Conservation (phyloP, 2,329 filamentous ascomycete species). For the Xylariales sp. region DNA sequence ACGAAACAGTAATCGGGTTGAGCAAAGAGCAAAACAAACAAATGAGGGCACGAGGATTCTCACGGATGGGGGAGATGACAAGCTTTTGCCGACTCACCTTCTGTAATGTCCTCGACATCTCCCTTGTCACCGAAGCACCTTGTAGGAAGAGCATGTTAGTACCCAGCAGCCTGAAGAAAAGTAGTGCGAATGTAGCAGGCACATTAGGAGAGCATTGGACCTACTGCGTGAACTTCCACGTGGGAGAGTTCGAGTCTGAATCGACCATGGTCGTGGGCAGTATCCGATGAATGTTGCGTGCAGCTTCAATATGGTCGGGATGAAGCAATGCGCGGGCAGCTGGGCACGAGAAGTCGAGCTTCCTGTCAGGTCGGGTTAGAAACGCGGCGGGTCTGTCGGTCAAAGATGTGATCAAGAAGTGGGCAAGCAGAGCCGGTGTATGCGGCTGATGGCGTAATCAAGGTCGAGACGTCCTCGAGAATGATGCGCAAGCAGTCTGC, state of each 20-base stretch:
- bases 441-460: background rate
- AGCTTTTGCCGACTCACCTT: slow-evolving; percentile 58
- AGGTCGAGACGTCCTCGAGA: background rate
- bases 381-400: background rate
- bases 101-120: slow-evolving; percentile 97
- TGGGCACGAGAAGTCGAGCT: slow-evolving; percentile 7
- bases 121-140: slow-evolving; percentile 99
- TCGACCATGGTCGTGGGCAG: slow-evolving; percentile 79
- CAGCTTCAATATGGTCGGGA: too few relatives aligned
- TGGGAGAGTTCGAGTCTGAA: slow-evolving; percentile 88
- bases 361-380: background rate
- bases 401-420: too few relatives aligned
- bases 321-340: background rate
- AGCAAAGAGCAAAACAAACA: slow-evolving; percentile 12
- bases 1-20: too few relatives aligned
- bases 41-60: background rate
- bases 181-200: slow-evolving; percentile 9
- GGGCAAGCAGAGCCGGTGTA: background rate
- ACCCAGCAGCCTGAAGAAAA: background rate
- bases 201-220: slow-evolving; percentile 25
- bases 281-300: too few relatives aligned
- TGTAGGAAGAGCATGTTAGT: background rate
- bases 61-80: too few relatives aligned
- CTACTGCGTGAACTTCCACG: slow-evolving; percentile 99
- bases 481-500: background rate